Evolutionary conservation across 2,329 filamentous ascomycete genomes (phyloP).

Genomic region (Lachnellula occidentalis): DNA sequence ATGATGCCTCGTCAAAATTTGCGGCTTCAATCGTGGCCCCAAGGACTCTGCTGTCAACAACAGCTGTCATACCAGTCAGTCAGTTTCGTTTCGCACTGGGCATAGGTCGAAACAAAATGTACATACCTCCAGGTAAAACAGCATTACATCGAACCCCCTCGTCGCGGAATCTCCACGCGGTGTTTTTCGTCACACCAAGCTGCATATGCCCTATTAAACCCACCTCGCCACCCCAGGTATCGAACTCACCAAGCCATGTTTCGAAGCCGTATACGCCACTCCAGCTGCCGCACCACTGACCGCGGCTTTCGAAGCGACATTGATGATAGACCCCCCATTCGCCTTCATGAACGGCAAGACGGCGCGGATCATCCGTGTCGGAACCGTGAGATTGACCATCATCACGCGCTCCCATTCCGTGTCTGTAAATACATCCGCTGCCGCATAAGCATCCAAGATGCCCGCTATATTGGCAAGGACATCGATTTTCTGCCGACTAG

Average conservation of each 20-base stretch:
- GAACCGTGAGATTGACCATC: conserved; percentile 38
- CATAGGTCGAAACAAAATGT: background rate
- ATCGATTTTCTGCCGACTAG: conserved; percentile 30
- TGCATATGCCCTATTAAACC: conserved; percentile 5
- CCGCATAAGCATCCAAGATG: conserved; percentile 38
- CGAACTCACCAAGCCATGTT: conserved; percentile 37
- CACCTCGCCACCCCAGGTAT: background rate
- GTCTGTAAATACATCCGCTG: conserved; percentile 36
- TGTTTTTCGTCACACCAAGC: conserved; percentile 42
- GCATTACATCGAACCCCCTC: conserved; percentile 42
- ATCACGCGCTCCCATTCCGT: conserved; percentile 37
- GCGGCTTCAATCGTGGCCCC: background rate
- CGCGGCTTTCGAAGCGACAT: conserved; percentile 35
- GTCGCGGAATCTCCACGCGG: conserved; percentile 40
- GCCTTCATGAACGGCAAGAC: conserved; percentile 38
- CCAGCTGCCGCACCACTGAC: conserved; percentile 36
- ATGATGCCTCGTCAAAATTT: background rate
- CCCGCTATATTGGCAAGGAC: conserved; percentile 42
- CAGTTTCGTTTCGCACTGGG: background rate
- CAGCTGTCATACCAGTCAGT: background rate
- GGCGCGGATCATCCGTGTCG: conserved; percentile 40
- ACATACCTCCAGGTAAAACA: conserved; percentile 36
- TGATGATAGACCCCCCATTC: conserved; percentile 38
- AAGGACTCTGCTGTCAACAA: background rate
- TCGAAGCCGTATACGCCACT: conserved; percentile 41